Evolutionary conservation across 257 asterid genomes (phyloP).

Genomic region (Agastache rugosa): DNA sequence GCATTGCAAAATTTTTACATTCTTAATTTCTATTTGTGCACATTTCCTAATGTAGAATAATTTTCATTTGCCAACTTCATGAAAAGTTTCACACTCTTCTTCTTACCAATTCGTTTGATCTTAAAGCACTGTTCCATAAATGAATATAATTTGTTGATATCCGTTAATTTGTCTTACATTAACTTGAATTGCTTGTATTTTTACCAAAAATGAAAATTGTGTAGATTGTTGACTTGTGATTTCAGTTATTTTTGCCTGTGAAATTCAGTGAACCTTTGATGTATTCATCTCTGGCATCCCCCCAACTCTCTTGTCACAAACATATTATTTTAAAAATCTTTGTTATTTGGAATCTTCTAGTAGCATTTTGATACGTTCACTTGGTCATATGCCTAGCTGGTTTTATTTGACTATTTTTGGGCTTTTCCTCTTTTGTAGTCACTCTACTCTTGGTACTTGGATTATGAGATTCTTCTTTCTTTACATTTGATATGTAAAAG

Average conservation of each 20-base stretch:
- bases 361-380: conserved; percentile 1
- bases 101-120: conserved; percentile 9
- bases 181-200: not conserved
- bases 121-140: conserved; percentile 7
- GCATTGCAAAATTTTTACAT: conserved; percentile 4
- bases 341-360: no score
- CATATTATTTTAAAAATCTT: no score
- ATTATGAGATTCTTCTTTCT: conserved; percentile 14
- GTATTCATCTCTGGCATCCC: not conserved
- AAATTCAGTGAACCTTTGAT: not conserved
- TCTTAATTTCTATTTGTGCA: conserved; percentile 5
- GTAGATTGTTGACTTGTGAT: not conserved
- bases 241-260: not conserved
- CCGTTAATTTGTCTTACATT: not conserved
- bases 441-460: conserved; percentile 16
- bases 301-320: no score
- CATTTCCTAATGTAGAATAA: conserved; percentile 15
- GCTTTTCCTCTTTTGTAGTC: not conserved
- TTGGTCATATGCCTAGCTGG: not conserved
- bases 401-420: conserved; percentile 5
- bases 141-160: not conserved
- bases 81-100: not conserved
- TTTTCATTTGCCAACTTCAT: not conserved
- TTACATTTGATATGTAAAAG: conserved; percentile 1
- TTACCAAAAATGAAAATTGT: not conserved